phyloP scores from a whole-genome alignment of 768 basidiomycete species.

The Podaxis pistillaris region DNA sequence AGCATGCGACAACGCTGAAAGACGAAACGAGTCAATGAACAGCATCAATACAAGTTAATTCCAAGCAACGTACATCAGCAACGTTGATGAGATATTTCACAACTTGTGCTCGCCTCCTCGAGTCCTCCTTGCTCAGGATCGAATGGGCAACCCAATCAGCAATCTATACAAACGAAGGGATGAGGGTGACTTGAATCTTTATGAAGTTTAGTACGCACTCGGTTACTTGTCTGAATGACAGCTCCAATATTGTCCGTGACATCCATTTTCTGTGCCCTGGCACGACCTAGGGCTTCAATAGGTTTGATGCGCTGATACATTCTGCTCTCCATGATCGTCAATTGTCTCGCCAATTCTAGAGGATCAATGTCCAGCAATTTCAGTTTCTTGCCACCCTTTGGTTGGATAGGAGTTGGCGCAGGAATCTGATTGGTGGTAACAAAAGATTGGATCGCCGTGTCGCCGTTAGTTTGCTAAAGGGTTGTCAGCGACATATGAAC shows the following conservation, averaged over 20 bases:
- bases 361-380: conserved; percentile 86
- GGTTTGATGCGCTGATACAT: conserved; percentile 87
- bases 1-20: conserved; percentile 84
- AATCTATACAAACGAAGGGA: conserved; percentile 47
- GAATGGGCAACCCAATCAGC: conserved; percentile 91
- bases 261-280: conserved; percentile 72
- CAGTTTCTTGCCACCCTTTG: conserved; percentile 67
- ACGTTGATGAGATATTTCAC: conserved; percentile 91
- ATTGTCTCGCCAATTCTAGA: conserved; percentile 86
- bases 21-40: conserved; percentile 5
- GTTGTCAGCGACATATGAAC: conserved; percentile 7
- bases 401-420: conserved; percentile 75
- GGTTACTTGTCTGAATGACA: conserved; percentile 86
- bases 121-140: conserved; percentile 79
- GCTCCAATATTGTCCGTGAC: conserved; percentile 80
- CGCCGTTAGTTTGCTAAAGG: conserved; percentile 41
- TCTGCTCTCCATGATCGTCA: conserved; percentile 87
- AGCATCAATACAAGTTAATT: background rate
- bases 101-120: conserved; percentile 73
- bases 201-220: conserved; percentile 43
- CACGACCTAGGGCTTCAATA: conserved; percentile 86
- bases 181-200: background rate
- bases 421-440: conserved; percentile 51
- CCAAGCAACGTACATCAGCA: conserved; percentile 70
- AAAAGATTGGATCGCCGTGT: conserved; percentile 57